Evolutionary conservation across 2,329 filamentous ascomycete genomes (phyloP).

Genomic region (Colletotrichum agaves): DNA sequence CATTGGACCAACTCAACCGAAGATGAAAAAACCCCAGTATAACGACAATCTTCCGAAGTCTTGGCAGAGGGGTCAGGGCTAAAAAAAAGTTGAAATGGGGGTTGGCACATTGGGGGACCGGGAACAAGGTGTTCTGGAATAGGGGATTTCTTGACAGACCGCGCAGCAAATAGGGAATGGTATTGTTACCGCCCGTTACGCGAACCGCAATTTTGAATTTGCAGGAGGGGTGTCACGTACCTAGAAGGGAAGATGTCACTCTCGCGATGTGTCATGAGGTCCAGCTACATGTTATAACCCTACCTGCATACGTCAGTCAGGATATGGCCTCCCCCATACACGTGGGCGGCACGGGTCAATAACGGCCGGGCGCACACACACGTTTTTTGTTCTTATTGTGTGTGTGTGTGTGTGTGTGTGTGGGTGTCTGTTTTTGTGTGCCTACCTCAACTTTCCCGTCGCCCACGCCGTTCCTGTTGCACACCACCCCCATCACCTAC

Average conservation of each 20-base stretch:
- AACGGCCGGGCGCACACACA: constrained; percentile 16
- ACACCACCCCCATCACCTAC: constrained; percentile 16
- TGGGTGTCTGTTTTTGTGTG: too few species aligned
- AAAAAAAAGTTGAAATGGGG: background rate
- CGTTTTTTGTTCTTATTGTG: background rate
- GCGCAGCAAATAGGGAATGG: constrained; percentile 9
- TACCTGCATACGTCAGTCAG: constrained; percentile 34
- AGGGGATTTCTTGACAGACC: constrained; percentile 6
- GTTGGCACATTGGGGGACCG: constrained; percentile 4
- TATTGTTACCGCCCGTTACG: constrained; percentile 25
- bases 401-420: constrained; percentile 1
- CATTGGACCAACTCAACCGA: background rate
- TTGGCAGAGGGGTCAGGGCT: constrained; percentile 12
- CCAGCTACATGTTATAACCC: constrained; percentile 14
- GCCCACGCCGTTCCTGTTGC: constrained; percentile 1
- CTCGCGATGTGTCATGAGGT: constrained; percentile 31
- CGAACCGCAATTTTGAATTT: constrained; percentile 35
- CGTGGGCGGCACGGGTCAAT: constrained; percentile 33
- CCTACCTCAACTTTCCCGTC: background rate
- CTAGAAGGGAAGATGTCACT: constrained; percentile 14
- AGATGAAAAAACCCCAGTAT: background rate
- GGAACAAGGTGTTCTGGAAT: constrained; percentile 25
- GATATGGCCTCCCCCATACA: constrained; percentile 21
- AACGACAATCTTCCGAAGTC: background rate
- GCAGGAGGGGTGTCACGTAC: constrained; percentile 29